Base-by-base conservation (phyloP, 345 rosid genomes). In the thale cress (Arabidopsis thaliana) region DNA sequence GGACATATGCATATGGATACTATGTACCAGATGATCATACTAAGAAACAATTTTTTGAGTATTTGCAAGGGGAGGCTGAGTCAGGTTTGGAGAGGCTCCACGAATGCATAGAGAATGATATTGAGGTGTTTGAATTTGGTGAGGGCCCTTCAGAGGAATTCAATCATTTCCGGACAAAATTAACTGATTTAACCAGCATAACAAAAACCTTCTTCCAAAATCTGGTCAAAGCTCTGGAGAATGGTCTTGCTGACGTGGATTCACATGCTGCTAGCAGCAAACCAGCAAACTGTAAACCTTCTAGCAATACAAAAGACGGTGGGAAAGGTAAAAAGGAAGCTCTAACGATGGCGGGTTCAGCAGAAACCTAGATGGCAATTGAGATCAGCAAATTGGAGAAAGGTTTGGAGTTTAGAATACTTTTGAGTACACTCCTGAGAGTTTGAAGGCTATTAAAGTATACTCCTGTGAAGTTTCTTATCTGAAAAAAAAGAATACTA, bases 1-100 rank as follows among this genome's bases (percentile, higher is more conserved):
- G 97, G 97, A 92, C 97, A 9, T 92, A 92, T 79, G 89, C 96
- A 8, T 92, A 92, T 80, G 97, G 97, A 34, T 92, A 83, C 77
- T 92, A 92, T 71, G 85, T 92, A 20, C 84, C 87, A 49, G 93
- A 16, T 16, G 20, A 90, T 71, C 74, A 81, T 34, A 67, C 87
- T 65, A 67, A 95, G 83, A 7, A 79, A 79, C 91, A 78, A 64
- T 88, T 92, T 79, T 90, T 92, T 30, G 97, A 92, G 82, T 92
- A 92, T 79, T 62, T 92, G 76, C 97, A 92, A 88, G 81, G 87
- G 33, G 79, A 82, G 80, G 84, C 84, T 11, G 82, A 78, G 62
- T 71, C 73, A 34, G 74, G 70, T 53, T 23, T 78, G 49, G 84
- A 82, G 75, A 82, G 67, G 67, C 84, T 82, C 46, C 84, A 78